phyloP scores from a whole-genome alignment of 83 land plant genomes.

The Thuja plicata region DNA sequence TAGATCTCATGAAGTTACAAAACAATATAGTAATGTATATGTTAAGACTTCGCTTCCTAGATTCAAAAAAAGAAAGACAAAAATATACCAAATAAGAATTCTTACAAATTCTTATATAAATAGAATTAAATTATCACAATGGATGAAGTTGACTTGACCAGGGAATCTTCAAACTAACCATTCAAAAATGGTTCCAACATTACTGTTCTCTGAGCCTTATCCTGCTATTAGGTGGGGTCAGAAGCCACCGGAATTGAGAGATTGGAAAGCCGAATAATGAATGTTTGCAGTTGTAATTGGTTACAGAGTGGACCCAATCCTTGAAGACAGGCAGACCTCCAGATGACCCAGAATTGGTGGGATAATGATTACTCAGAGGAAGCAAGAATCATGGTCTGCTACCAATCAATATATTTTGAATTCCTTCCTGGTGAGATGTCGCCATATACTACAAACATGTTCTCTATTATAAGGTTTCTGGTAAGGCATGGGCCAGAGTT shows the following conservation, averaged over 20 bases:
- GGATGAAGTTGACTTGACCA: background rate
- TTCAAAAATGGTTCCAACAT: background rate
- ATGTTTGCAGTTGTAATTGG: no score
- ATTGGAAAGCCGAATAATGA: background rate
- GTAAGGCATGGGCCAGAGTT: background rate
- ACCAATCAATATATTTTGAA: background rate
- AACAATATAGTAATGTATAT: no score
- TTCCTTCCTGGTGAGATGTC: background rate
- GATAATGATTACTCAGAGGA: background rate
- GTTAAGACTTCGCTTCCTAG: no score
- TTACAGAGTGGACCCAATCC: background rate
- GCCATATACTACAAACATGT: background rate
- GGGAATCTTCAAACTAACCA: background rate
- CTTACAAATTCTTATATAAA: no score
- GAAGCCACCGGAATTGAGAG: background rate
- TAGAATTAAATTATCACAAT: background rate
- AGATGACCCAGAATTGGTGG: background rate
- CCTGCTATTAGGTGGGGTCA: background rate
- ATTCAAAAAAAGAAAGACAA: no score
- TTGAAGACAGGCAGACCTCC: background rate
- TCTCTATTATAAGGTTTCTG: background rate
- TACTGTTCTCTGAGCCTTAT: background rate
- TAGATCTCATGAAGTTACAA: no score
- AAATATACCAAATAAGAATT: no score
- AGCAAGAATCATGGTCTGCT: background rate